phyloP scores from a whole-genome alignment of 352 stramenopile species.

The Peronosclerospora sorghi region DNA sequence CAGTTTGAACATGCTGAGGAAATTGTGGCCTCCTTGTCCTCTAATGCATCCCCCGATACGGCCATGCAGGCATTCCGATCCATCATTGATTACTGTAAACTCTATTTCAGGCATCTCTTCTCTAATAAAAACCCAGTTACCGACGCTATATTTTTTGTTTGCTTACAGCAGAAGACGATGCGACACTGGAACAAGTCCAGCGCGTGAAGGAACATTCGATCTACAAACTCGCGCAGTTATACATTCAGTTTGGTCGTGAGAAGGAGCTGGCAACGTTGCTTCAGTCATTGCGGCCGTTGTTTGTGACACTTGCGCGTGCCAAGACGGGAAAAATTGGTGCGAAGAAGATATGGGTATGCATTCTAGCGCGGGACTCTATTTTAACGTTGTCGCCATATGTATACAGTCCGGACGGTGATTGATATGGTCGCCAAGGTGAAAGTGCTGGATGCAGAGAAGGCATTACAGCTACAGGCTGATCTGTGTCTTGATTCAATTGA shows the following conservation, averaged over 20 bases:
- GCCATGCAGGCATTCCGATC: conserved; percentile 53
- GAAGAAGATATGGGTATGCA: conserved; percentile 1
- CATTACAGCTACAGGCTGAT: conserved; percentile 89
- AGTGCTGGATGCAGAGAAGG: conserved; percentile 77
- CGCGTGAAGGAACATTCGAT: conserved; percentile 93
- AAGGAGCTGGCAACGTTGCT: conserved; percentile 83
- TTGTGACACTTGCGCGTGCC: conserved; percentile 91
- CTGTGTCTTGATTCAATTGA: conserved; percentile 94
- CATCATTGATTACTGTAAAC: conserved; percentile 59
- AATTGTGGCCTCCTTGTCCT: conserved; percentile 21
- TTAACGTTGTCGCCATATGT: neutral
- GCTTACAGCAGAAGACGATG: conserved; percentile 39
- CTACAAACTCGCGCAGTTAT: conserved; percentile 90
- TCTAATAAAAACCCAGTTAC: neutral
- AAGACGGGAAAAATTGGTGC: conserved; percentile 96
- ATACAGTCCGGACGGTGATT: conserved; percentile 91
- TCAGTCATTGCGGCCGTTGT: conserved; percentile 88
- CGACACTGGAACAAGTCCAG: conserved; percentile 61
- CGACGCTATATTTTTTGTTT: neutral
- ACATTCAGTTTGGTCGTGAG: conserved; percentile 82
- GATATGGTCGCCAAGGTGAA: conserved; percentile 93
- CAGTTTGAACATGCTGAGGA: conserved; percentile 72
- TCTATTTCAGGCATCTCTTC: no score
- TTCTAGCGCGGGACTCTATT: no score
- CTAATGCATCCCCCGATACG: conserved; percentile 26